Evolutionary conservation across 129 eudicot species (phyloP).

Genomic region (Artemisia tridentata): DNA sequence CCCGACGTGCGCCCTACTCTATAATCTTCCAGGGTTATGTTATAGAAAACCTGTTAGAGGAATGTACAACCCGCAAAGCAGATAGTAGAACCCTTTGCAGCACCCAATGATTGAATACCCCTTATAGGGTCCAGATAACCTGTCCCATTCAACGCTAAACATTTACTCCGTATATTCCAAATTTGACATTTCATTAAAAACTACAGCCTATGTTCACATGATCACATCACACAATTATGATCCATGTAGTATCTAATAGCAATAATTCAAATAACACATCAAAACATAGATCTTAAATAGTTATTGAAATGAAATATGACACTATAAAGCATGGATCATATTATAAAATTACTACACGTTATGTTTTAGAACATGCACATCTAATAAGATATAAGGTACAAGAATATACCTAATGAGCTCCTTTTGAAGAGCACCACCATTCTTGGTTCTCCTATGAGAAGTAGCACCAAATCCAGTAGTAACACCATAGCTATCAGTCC

Average conservation of each 20-base stretch:
- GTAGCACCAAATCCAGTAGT: slow-evolving; percentile 45
- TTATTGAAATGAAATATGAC: no score
- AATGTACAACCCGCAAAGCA: no score
- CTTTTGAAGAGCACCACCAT: slow-evolving; percentile 43
- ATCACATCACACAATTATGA: neutral
- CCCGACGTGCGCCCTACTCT: neutral
- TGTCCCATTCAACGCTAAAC: no score
- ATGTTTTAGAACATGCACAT: neutral
- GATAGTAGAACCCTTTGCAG: no score
- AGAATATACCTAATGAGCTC: slow-evolving; percentile 44
- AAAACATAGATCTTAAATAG: neutral
- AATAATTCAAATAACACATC: neutral
- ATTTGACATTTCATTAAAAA: neutral
- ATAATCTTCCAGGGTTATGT: neutral
- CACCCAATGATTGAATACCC: no score
- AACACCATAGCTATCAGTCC: slow-evolving; percentile 43
- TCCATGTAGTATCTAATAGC: neutral
- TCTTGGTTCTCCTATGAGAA: slow-evolving; percentile 38
- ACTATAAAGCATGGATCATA: no score
- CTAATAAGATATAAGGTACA: no score
- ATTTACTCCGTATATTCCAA: neutral
- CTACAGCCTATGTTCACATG: neutral
- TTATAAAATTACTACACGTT: neutral
- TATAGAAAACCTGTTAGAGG: no score
- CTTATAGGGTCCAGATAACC: no score